These are phyloP conservation scores for Arctium lappa DNA, from an alignment of 129 eudicot genomes.

Conservation along the genomic window DNA sequence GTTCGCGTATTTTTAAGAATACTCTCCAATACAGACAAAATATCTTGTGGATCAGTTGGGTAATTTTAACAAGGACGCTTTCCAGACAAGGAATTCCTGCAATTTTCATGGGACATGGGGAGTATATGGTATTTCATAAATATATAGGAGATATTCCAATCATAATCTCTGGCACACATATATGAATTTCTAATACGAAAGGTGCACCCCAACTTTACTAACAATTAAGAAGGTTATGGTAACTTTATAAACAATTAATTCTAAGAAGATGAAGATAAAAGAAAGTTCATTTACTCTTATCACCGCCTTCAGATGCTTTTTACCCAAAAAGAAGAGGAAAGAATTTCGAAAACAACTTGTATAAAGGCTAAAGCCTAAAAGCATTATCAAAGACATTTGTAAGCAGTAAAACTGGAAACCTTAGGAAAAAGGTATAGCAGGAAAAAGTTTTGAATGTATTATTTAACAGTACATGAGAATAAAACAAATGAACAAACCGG, in stretches of 20 bases:
- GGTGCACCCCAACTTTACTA: not conserved
- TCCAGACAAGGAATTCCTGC: not conserved
- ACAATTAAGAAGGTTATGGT: not conserved
- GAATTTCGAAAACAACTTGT: not conserved
- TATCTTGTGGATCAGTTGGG: not conserved
- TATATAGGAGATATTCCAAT: not conserved
- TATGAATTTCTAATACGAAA: not conserved
- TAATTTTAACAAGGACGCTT: not conserved
- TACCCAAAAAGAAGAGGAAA: not conserved
- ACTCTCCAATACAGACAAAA: not conserved
- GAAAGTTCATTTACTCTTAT: not conserved
- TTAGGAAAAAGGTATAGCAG: not conserved
- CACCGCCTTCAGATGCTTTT: not conserved
- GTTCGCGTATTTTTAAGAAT: not conserved
- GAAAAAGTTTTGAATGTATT: not conserved
- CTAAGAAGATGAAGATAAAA: not conserved
- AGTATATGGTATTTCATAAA: not conserved
- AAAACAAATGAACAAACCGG: constrained; percentile 47
- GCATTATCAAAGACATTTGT: not conserved
- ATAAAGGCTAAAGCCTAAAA: constrained; percentile 1
- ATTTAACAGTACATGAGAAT: not conserved
- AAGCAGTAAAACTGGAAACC: not conserved
- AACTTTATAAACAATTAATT: not conserved
- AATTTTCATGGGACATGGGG: not conserved
- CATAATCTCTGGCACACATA: not conserved